These are phyloP conservation scores for Sporisorium scitamineum DNA, from an alignment of 1,284 basidiomycete species.

Conservation along the genomic window DNA sequence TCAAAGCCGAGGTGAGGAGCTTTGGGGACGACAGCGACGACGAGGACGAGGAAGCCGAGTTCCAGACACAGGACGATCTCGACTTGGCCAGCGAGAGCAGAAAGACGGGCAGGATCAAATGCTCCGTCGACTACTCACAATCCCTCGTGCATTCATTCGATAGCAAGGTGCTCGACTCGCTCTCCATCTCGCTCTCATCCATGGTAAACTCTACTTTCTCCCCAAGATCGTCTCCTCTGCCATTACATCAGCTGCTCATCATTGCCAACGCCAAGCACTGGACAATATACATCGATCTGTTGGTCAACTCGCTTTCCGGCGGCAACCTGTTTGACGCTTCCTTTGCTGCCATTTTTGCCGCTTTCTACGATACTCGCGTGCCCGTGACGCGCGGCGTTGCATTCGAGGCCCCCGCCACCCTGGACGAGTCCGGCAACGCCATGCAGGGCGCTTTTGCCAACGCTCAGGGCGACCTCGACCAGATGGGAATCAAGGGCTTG, in stretches of 20 bases:
- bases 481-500: slow-evolving; percentile 57
- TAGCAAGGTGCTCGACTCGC: slow-evolving; percentile 35
- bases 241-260: slow-evolving; percentile 53
- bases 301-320: slow-evolving; percentile 59
- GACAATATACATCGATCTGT: slow-evolving; percentile 60
- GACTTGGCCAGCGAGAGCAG: slow-evolving; percentile 37
- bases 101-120: slow-evolving; percentile 47
- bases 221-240: slow-evolving; percentile 45
- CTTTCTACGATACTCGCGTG: slow-evolving; percentile 58
- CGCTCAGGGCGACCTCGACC: slow-evolving; percentile 40
- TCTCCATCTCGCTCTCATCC: slow-evolving; percentile 44
- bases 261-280: slow-evolving; percentile 61
- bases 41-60: slow-evolving; percentile 41
- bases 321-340: slow-evolving; percentile 64
- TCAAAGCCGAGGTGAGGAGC: slow-evolving; percentile 60
- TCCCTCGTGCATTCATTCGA: slow-evolving; percentile 47
- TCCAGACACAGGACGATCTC: slow-evolving; percentile 45
- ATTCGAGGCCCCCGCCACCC: slow-evolving; percentile 50
- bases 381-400: slow-evolving; percentile 57
- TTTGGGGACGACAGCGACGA: slow-evolving; percentile 47
- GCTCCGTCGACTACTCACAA: slow-evolving; percentile 55
- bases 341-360: slow-evolving; percentile 59
- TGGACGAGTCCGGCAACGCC: slow-evolving; percentile 39
- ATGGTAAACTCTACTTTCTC: slow-evolving; percentile 50
- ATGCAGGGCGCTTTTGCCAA: slow-evolving; percentile 42